A percentile compares a stretch with the other conserved stretches of the same genome.
phyloP scores from a whole-genome alignment of 2,329 filamentous ascomycete genomes.

The Phyllosticta citribraziliensis region DNA sequence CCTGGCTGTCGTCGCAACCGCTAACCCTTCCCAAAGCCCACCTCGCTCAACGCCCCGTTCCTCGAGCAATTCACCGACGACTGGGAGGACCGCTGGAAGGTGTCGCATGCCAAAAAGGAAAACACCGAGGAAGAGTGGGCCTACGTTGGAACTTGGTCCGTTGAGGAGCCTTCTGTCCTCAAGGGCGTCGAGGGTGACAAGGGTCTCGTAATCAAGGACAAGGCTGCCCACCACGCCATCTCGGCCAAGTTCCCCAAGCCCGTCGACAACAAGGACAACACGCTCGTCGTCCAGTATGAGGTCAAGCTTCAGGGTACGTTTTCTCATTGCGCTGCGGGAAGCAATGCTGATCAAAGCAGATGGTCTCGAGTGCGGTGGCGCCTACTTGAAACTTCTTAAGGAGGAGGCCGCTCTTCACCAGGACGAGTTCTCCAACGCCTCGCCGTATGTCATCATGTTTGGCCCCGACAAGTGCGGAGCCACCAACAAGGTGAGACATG shows the following conservation, averaged over 20 bases:
- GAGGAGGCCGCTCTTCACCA: slow-evolving; percentile 95
- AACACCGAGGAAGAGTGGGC: slow-evolving; percentile 83
- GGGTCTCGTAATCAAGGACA: slow-evolving; percentile 96
- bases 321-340: background rate
- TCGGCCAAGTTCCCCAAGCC: slow-evolving; percentile 96
- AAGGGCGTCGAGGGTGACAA: slow-evolving; percentile 94
- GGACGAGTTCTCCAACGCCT: slow-evolving; percentile 95
- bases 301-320: slow-evolving; percentile 94
- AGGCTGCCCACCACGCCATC: slow-evolving; percentile 96
- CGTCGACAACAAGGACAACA: slow-evolving; percentile 95
- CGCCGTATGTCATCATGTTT: slow-evolving; percentile 99
- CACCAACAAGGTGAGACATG: slow-evolving; percentile 75
- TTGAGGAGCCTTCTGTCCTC: slow-evolving; percentile 83
- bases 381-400: slow-evolving; percentile 97
- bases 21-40: slow-evolving; percentile 54
- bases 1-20: background rate
- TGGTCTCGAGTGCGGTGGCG: slow-evolving; percentile 93
- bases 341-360: slow-evolving; percentile 40
- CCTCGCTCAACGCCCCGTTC: slow-evolving; percentile 82
- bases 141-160: slow-evolving; percentile 91
- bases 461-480: slow-evolving; percentile 98
- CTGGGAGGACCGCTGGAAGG: slow-evolving; percentile 90
- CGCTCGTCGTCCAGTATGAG: slow-evolving; percentile 95
- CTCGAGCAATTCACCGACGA: slow-evolving; percentile 97
- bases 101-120: slow-evolving; percentile 94